Conservation (phyloP, 2,329 filamentous ascomycete genomes). For the Xylaria sp. region DNA sequence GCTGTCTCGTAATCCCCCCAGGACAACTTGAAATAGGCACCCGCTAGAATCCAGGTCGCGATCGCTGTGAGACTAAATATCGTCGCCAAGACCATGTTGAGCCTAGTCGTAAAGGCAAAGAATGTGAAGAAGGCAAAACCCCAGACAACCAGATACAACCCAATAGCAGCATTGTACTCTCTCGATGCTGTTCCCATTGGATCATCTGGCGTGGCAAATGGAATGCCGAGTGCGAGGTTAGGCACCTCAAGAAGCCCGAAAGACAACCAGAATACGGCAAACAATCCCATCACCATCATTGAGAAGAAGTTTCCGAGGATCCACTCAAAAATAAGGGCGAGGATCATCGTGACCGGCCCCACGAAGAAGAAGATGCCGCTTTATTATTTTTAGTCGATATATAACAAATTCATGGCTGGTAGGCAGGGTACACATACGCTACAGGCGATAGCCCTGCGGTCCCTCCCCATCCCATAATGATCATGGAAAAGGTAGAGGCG, state of each 20-base stretch:
- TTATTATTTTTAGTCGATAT: slow-evolving; percentile 17
- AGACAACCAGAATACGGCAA: slow-evolving; percentile 61
- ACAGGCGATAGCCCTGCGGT: slow-evolving; percentile 49
- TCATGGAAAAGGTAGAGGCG: slow-evolving; percentile 51
- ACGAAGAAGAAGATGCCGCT: slow-evolving; percentile 54
- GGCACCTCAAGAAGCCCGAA: slow-evolving; percentile 64
- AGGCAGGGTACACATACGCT: slow-evolving; percentile 44
- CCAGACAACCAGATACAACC: slow-evolving; percentile 62
- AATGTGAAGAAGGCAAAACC: slow-evolving; percentile 63
- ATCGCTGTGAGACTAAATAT: slow-evolving; percentile 61
- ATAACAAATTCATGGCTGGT: not conserved
- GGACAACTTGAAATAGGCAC: slow-evolving; percentile 60
- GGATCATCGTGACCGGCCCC: slow-evolving; percentile 60
- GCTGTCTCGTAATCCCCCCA: slow-evolving; percentile 56
- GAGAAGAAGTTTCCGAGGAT: slow-evolving; percentile 62
- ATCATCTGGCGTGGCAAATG: slow-evolving; percentile 57
- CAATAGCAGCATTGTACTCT: slow-evolving; percentile 61
- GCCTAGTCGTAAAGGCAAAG: slow-evolving; percentile 61
- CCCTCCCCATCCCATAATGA: slow-evolving; percentile 53
- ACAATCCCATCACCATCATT: slow-evolving; percentile 64
- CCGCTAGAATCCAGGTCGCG: slow-evolving; percentile 57
- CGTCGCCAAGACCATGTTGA: slow-evolving; percentile 59
- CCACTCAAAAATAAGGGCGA: slow-evolving; percentile 63
- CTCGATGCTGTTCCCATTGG: slow-evolving; percentile 56
- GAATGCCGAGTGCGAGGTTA: slow-evolving; percentile 56